Percentiles rank a stretch among this genome's conserved stretches.
Conservation (phyloP, 805 yeast species). For the Suhomyces faveliae region DNA sequence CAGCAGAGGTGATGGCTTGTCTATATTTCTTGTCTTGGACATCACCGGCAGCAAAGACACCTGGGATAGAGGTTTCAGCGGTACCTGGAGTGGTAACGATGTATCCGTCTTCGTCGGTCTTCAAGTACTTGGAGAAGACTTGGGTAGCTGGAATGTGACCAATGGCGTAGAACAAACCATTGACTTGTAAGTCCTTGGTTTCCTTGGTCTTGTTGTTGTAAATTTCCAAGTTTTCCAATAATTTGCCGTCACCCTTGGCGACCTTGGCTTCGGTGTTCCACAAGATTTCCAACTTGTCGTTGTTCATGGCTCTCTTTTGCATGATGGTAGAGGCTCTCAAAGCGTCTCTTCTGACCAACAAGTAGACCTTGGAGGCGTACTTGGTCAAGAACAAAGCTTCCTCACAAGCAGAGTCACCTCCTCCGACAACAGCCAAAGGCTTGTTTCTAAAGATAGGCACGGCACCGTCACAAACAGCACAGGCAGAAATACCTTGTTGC, state of each 20-base stretch:
- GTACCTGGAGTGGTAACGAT: slow-evolving; percentile 88
- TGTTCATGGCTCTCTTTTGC: slow-evolving; percentile 86
- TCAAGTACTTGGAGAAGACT: slow-evolving; percentile 73
- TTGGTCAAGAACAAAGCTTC: slow-evolving; percentile 96
- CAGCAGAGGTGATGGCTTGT: slow-evolving; percentile 99
- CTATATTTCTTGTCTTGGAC: slow-evolving; percentile 96
- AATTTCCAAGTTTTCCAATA: slow-evolving; percentile 62
- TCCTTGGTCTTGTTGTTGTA: slow-evolving; percentile 72
- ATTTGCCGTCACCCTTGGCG: slow-evolving; percentile 92
- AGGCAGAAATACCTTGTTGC: slow-evolving; percentile 99
- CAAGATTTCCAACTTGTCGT: slow-evolving; percentile 87
- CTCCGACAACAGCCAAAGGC: slow-evolving; percentile 97
- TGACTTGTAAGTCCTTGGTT: slow-evolving; percentile 67
- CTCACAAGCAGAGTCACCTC: slow-evolving; percentile 99
- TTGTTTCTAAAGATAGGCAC: slow-evolving; percentile 97
- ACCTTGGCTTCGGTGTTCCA: slow-evolving; percentile 83
- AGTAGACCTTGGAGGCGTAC: slow-evolving; percentile 92
- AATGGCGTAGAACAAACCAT: slow-evolving; percentile 95
- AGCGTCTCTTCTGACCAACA: slow-evolving; percentile 91
- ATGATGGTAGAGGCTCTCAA: slow-evolving; percentile 94
- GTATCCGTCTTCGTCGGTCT: slow-evolving; percentile 86
- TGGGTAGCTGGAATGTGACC: slow-evolving; percentile 96
- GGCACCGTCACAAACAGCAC: slow-evolving; percentile 99
- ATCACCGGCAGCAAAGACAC: slow-evolving; percentile 98
- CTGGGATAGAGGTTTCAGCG: slow-evolving; percentile 78